Evolutionary conservation across 495 filamentous ascomycete species (phyloP), one percentile per base, ranked within the genome.

Genomic region (Xylaria sp.): DNA sequence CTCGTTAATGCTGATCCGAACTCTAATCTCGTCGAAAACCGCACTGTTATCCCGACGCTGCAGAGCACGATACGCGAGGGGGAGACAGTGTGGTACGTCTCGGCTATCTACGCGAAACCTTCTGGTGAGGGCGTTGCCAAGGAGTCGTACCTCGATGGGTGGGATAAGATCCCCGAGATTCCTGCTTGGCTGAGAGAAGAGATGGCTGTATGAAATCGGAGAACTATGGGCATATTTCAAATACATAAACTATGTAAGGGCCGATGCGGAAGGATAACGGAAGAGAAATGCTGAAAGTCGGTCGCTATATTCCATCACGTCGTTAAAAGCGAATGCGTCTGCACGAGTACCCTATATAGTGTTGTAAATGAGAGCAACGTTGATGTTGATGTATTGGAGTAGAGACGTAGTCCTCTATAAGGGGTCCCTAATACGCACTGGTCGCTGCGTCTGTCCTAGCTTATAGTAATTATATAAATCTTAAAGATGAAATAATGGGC

Each of bases 1-100:
- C 81, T 91, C 61, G 88, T 93, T 41, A 88, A 92, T 61, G 90
- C 90, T 1, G 93, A 95, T 77, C 91, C 92, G 1, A 94, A 95
- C 76, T 90, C 90, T 44, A 94, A 94, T 75, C 78, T 94, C 48
- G 85, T 93, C 0, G 87, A 92, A 80, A 87, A 88, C 43, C 80
- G 92, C 63, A 92, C 90, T 0, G 82, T 91, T 50, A 84, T 94
- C 66, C 93, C 92, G 24, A 91, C 90, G 19, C 75, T 94, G 73
- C 85, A 86, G 79, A 79, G 83, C 50, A 85, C 78, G 41, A 77
- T 88, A 29, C 67, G 71, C n/a, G 76, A 73, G 68, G 86, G 84
- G 35, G 78, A 84, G 74, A 82, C 68, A 35, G 81, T 79, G 43
- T 87, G 84, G 85, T 88, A 85, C 68, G 74, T 88, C 7, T 78